phyloP scores from a whole-genome alignment of 2,329 filamentous ascomycete species.

The Aspergillus sp. region DNA sequence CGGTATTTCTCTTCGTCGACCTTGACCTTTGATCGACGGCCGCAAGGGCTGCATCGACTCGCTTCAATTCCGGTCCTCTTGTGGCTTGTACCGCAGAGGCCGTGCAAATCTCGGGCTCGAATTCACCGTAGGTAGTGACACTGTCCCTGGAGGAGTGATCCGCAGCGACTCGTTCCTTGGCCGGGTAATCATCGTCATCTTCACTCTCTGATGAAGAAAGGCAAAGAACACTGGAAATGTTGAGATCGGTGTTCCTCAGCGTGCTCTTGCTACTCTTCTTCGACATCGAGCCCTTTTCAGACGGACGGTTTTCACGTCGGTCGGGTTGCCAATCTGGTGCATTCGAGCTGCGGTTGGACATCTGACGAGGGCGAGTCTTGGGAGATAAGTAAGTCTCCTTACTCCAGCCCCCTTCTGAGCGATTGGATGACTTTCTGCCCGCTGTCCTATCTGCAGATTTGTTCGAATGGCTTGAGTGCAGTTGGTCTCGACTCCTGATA shows the following conservation, averaged over 20 bases:
- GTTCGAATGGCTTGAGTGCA: constrained; percentile 10
- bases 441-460: constrained; percentile 12
- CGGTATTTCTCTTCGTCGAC: background rate
- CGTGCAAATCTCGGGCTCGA: constrained; percentile 39
- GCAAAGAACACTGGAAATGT: constrained; percentile 42
- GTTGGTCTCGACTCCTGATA: constrained; percentile 17
- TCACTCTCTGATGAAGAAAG: constrained; percentile 48
- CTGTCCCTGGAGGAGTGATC: constrained; percentile 30
- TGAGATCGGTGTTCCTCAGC: constrained; percentile 36
- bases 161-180: constrained; percentile 7
- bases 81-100: constrained; percentile 34
- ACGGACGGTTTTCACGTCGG: constrained; percentile 8
- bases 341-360: constrained; percentile 10
- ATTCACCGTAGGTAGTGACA: constrained; percentile 34
- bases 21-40: constrained; percentile 16
- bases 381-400: constrained; percentile 23
- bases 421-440: constrained; percentile 16
- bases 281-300: constrained; percentile 19
- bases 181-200: constrained; percentile 25
- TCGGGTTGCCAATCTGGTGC: constrained; percentile 13
- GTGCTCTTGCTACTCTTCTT: constrained; percentile 36
- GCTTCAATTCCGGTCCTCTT: constrained; percentile 21
- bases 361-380: constrained; percentile 8
- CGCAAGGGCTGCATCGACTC: constrained; percentile 22
- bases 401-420: constrained; percentile 17